Evolutionary conservation across 2,329 filamentous ascomycete species (phyloP).

Genomic region (Diatrype stigma): DNA sequence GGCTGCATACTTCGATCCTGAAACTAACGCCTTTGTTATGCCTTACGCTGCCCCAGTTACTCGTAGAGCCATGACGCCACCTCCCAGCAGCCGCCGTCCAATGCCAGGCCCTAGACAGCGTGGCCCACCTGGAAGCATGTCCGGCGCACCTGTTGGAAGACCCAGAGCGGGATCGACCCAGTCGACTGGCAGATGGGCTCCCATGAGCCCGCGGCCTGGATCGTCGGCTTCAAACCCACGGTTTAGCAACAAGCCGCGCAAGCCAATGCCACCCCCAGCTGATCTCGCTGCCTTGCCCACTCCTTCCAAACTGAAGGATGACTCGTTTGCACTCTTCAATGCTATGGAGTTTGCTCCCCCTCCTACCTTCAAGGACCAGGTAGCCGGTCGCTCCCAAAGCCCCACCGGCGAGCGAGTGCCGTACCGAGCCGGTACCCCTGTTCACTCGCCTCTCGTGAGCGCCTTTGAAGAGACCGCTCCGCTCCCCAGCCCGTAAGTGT

Average conservation of each 20-base stretch:
- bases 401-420: constrained; percentile 62
- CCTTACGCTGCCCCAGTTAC: constrained; percentile 81
- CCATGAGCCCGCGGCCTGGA: constrained; percentile 28
- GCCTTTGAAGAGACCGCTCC: constrained; percentile 81
- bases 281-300: constrained; percentile 76
- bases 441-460: constrained; percentile 73
- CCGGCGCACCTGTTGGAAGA: constrained; percentile 44
- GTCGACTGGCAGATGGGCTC: constrained; percentile 32
- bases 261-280: constrained; percentile 64
- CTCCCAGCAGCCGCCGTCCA: constrained; percentile 48
- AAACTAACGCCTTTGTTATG: constrained; percentile 68
- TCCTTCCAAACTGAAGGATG: constrained; percentile 78
- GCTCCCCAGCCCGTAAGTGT: constrained; percentile 86
- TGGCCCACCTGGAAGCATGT: constrained; percentile 31
- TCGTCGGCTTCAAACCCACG: constrained; percentile 44
- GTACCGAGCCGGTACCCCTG: constrained; percentile 69
- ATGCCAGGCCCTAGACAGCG: constrained; percentile 29
- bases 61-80: constrained; percentile 93
- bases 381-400: constrained; percentile 64
- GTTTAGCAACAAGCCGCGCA: constrained; percentile 33
- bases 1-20: constrained; percentile 62
- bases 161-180: constrained; percentile 49
- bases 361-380: constrained; percentile 59
- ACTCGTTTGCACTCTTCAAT: constrained; percentile 64
- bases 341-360: constrained; percentile 87